These are phyloP conservation scores for Carallia pectinifolia DNA, from an alignment of 345 rosid species.

Conservation along the genomic window DNA sequence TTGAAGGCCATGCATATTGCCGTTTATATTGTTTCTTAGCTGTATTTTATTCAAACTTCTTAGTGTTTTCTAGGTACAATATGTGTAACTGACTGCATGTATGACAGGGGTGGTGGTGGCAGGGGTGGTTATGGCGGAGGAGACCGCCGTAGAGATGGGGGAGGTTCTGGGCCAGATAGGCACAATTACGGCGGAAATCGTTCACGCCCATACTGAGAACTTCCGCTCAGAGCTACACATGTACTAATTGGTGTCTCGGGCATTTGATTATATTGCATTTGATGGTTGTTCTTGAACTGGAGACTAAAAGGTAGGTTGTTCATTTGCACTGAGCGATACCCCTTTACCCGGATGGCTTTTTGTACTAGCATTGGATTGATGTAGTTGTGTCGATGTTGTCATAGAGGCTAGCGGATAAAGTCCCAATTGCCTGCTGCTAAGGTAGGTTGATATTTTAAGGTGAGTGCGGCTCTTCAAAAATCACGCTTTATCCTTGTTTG, in stretches of 20 bases:
- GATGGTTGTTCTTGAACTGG: slow-evolving; percentile 63
- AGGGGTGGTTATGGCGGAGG: slow-evolving; percentile 88
- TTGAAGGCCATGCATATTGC: too few species aligned
- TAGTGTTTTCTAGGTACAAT: neutral
- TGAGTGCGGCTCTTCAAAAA: slow-evolving; percentile 52
- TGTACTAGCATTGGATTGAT: slow-evolving; percentile 47
- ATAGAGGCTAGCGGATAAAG: slow-evolving; percentile 71
- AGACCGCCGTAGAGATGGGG: slow-evolving; percentile 79
- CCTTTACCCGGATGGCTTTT: slow-evolving; percentile 39
- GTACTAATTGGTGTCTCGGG: slow-evolving; percentile 56
- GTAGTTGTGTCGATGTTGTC: slow-evolving; percentile 56
- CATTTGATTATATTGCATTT: slow-evolving; percentile 47
- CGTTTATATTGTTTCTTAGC: too few species aligned
- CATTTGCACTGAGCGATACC: slow-evolving; percentile 47
- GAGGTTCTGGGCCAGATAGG: slow-evolving; percentile 91
- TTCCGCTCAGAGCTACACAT: slow-evolving; percentile 40
- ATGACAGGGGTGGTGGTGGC: slow-evolving; percentile 72
- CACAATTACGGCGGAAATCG: slow-evolving; percentile 87
- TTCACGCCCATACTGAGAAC: slow-evolving; percentile 82
- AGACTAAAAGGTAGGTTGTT: slow-evolving; percentile 80
- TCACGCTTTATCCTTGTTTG: slow-evolving; percentile 13
- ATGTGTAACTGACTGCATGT: neutral
- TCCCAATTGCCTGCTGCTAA: slow-evolving; percentile 66
- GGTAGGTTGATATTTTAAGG: slow-evolving; percentile 81
- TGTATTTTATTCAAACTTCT: neutral